These are phyloP conservation scores for Claviceps cyperi DNA, from an alignment of 2,329 filamentous ascomycete species.

Conservation along the genomic window DNA sequence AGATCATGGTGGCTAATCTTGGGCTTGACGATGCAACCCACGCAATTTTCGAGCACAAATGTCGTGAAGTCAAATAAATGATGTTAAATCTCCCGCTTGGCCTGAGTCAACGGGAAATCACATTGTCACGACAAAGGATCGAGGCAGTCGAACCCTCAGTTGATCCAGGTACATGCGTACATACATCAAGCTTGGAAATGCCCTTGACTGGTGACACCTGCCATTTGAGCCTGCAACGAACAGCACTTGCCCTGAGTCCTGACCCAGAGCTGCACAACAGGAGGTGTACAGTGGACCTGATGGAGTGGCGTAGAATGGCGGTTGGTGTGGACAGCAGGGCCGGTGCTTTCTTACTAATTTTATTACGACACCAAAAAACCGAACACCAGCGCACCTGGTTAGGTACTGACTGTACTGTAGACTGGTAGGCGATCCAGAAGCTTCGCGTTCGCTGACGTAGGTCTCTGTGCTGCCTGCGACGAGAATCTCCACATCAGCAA, in stretches of 20 bases:
- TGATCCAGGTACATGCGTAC: no score
- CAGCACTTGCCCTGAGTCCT: no score
- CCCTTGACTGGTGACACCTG: neutral
- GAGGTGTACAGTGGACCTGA: no score
- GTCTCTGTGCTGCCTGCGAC: neutral
- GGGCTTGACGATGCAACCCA: no score
- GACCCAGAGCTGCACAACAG: no score
- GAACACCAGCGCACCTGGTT: neutral
- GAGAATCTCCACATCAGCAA: neutral
- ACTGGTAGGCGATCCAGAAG: neutral
- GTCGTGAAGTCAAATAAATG: neutral
- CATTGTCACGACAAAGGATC: neutral
- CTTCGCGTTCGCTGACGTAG: slow-evolving; percentile 1
- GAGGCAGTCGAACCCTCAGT: no score
- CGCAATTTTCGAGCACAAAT: neutral
- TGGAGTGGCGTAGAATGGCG: neutral
- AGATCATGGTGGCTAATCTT: slow-evolving; percentile 2
- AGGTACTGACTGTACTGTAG: no score
- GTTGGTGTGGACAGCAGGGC: neutral
- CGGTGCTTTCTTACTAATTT: no score
- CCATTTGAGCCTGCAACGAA: neutral
- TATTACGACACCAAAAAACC: no score
- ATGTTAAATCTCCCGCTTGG: neutral
- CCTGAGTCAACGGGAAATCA: neutral
- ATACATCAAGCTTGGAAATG: no score